These are phyloP conservation scores for Vitis labrusca DNA, from an alignment of 164 flowering plant species.

Conservation along the genomic window DNA sequence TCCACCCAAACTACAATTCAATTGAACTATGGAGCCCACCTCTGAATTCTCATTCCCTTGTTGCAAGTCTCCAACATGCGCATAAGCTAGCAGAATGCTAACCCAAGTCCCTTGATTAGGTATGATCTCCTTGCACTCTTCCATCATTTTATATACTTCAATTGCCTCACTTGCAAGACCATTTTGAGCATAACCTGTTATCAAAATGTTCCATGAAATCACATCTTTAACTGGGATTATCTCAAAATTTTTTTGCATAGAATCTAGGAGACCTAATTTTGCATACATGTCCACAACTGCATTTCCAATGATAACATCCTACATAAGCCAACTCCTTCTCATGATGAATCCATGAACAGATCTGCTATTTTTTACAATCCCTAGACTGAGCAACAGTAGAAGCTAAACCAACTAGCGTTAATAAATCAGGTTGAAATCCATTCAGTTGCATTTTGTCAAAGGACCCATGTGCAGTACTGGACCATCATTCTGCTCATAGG, in stretches of 20 bases:
- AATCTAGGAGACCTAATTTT: constrained; percentile 47
- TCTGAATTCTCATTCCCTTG: constrained; percentile 51
- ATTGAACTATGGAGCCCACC: neutral
- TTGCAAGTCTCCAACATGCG: constrained; percentile 61
- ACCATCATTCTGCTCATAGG: constrained; percentile 59
- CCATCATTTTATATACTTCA: constrained; percentile 40
- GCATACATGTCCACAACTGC: constrained; percentile 76
- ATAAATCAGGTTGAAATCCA: constrained; percentile 45
- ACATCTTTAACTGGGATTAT: constrained; percentile 46
- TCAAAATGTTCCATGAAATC: constrained; percentile 72
- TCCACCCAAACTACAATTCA: constrained; percentile 8
- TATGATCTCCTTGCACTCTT: constrained; percentile 23
- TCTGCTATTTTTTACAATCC: constrained; percentile 29
- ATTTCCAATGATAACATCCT: constrained; percentile 49
- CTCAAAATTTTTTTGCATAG: constrained; percentile 45
- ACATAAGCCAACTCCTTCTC: constrained; percentile 44
- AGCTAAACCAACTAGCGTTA: constrained; percentile 67
- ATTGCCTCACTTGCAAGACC: constrained; percentile 67
- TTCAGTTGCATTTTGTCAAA: constrained; percentile 44
- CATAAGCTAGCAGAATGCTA: constrained; percentile 47
- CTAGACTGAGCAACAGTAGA: constrained; percentile 48
- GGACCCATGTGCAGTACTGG: constrained; percentile 36
- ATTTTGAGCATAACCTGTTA: constrained; percentile 65
- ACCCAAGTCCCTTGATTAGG: constrained; percentile 67
- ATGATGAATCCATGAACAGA: constrained; percentile 46